These are phyloP conservation scores for Solanum okadae DNA, from an alignment of 257 asterid species.

Conservation along the genomic window DNA sequence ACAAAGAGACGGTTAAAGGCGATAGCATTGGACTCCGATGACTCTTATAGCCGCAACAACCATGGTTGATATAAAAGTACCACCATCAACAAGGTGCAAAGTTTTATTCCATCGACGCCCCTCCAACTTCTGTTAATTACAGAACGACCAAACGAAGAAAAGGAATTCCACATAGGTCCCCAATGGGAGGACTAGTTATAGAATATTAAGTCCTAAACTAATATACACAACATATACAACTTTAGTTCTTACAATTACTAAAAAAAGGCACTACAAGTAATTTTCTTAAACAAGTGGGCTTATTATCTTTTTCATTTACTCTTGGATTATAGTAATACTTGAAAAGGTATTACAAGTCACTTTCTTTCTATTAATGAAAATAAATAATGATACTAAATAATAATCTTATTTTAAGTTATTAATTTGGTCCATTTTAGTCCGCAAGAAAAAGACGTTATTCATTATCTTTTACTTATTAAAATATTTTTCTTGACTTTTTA, in stretches of 20 bases:
- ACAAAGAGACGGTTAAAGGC: background rate
- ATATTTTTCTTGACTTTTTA: background rate
- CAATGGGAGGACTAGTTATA: slow-evolving; percentile 22
- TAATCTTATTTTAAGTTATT: background rate
- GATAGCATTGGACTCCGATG: slow-evolving; percentile 19
- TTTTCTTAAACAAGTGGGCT: too few relatives aligned
- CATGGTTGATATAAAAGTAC: background rate
- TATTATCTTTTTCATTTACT: background rate
- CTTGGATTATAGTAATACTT: background rate
- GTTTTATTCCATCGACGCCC: slow-evolving; percentile 25
- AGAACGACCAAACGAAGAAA: slow-evolving; percentile 18
- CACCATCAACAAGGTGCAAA: background rate
- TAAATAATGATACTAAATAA: background rate
- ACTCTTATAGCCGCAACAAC: slow-evolving; percentile 1
- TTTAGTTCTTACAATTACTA: background rate
- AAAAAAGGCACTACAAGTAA: too few relatives aligned
- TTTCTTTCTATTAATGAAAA: background rate
- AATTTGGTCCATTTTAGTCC: background rate
- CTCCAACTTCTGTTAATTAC: slow-evolving; percentile 19
- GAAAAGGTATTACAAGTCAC: background rate
- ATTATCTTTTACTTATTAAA: background rate
- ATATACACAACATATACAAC: background rate
- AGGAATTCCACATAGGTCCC: slow-evolving; percentile 28
- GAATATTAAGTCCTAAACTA: slow-evolving; percentile 2
- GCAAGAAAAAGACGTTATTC: background rate